Conservation (phyloP, 1,284 basidiomycete species). For the Apiotrichum porosum region DNA sequence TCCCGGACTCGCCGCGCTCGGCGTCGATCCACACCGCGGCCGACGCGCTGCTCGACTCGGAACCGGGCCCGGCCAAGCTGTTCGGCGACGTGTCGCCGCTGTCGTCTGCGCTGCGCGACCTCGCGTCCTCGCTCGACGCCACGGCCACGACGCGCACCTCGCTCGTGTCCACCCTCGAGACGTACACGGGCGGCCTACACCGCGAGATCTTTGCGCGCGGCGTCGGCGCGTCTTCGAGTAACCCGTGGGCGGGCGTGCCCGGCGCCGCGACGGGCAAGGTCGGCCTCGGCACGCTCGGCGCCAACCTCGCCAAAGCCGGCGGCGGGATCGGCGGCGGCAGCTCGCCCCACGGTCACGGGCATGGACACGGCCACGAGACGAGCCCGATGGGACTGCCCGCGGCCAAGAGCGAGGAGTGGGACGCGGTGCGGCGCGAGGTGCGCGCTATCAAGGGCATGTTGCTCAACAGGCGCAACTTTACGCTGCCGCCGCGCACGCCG, state of each 20-base stretch:
- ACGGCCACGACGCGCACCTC: conserved; percentile 46
- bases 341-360: too few species aligned
- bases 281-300: conserved; percentile 31
- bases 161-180: conserved; percentile 40
- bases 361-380: not conserved
- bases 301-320: conserved; percentile 30
- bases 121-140: conserved; percentile 28
- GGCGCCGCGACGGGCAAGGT: conserved; percentile 11
- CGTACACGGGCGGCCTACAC: conserved; percentile 43
- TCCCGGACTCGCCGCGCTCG: not conserved
- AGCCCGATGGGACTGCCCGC: conserved; percentile 12
- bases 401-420: conserved; percentile 38
- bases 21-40: not conserved
- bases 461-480: conserved; percentile 41
- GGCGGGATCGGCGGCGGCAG: conserved; percentile 4
- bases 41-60: conserved; percentile 2
- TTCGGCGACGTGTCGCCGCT: conserved; percentile 16
- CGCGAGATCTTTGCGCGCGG: conserved; percentile 27
- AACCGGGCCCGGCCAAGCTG: conserved; percentile 2
- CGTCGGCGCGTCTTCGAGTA: not conserved
- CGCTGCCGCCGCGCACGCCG: conserved; percentile 1
- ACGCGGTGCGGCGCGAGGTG: conserved; percentile 44
- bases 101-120: conserved; percentile 18
- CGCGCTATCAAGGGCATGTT: conserved; percentile 47
- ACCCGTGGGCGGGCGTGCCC: conserved; percentile 6